Base-by-base conservation (phyloP, 768 basidiomycete genomes). In the Xerocomellus dryophilus region DNA sequence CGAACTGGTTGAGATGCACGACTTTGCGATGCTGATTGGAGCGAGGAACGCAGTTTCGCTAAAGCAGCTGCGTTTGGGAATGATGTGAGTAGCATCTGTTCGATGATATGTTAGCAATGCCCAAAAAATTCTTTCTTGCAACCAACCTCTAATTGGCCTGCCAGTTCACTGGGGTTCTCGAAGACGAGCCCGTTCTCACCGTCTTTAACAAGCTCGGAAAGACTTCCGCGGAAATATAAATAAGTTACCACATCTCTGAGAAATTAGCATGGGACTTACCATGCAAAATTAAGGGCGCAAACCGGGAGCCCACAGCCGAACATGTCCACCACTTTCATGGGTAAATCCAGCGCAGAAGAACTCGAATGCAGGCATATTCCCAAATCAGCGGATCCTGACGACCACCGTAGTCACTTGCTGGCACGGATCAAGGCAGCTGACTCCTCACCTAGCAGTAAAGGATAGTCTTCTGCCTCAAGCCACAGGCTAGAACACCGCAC, bases 311-410 rank as follows among this genome's bases (percentile, higher is more conserved):
- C 88, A 61, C 95, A 98, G 5, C 97, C 97, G 73, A 98, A 98
- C 96, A 98, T 98, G 69, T 99, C 97, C 7, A 99, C 93, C 5
- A 99, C 85, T 71, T 99, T 99, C 97, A 99, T 99, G 3, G 97
- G 97, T 50, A 99, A 75, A 71, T 99, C 97, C 52, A 94, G 73
- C 2, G 82, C 88, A 2, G 92, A 95, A 0, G 92, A 93, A 68
- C 92, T 95, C 6, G 84, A 82, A 73, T 99, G 97, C 46, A 99
- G 73, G 56, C 85, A 93, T 53, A 98, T 81, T 3, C 97, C 97
- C 38, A 99, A 62, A 70, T 99, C 94, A 10, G 94, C 92, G 4
- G 91, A 88, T 31, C 93, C 92, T 93, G 57, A 6, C 32, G 42
- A 51, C 44, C 14, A 47, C 39, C n/a, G n/a, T 27, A 27, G 47